Base-by-base conservation (phyloP, 2,329 filamentous ascomycete genomes). In the Trichoderma simmonsii region DNA sequence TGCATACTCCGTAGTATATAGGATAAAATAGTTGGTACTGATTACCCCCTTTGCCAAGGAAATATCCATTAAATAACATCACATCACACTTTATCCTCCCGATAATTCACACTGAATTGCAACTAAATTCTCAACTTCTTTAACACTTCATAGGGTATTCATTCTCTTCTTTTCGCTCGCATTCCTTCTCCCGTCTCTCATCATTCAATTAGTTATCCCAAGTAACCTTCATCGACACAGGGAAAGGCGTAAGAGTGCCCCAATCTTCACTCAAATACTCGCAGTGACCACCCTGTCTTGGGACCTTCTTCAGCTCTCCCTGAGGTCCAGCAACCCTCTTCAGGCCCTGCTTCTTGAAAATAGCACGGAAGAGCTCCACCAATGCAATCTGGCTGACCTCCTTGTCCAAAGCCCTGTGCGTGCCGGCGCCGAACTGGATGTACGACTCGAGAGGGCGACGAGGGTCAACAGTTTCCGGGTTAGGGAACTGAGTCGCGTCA, bases 251-350 rank as follows among this genome's bases (percentile, higher is more conserved):
- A 24, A 84, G 75, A 8, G 77, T 78, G 18, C 89, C 87, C 83
- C 90, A 89, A 77, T 93, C 90, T 80, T 91, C 88, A 48, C 87
- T 86, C 84, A 93, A 83, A 78, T 92, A 93, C 7, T 87, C 81
- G 11, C 83, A 87, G 78, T 86, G 86, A 0, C 88, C 88, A 0
- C 85, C 88, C 0, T 84, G 82, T 9, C 85, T 83, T 0, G 83
- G 81, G 2, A 93, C 84, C 82, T 88, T 91, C 84, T 93, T 92
- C 74, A 94, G 79, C 77, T 89, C 82, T 0, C 92, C 92, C 80
- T 92, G 89, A 0, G 86, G 81, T 0, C 92, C 92, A 0, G 87
- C 83, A 0, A 88, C 89, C 34, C 89, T 85, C 6, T 89, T 83
- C 12, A 94, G 79, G 69, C 89, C 89, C 75, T 87, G 85, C 75